Conservation (phyloP, 2,329 filamentous ascomycete genomes). For the Ceratocystis albifundus region DNA sequence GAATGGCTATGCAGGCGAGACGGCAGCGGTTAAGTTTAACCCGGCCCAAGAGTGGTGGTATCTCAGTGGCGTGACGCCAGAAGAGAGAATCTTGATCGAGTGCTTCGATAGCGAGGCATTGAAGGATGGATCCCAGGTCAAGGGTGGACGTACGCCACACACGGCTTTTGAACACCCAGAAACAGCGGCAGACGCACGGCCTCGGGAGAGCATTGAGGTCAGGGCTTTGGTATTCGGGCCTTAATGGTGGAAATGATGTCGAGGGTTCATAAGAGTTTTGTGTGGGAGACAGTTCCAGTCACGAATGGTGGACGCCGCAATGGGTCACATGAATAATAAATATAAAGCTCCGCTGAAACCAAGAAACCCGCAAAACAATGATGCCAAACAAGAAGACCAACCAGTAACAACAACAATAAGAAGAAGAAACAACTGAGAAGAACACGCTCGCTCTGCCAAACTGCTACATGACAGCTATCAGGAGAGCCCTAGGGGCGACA, state of each 20-base stretch:
- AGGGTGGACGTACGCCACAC: conserved; percentile 53
- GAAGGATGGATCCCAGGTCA: conserved; percentile 42
- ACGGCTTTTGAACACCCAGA: conserved; percentile 68
- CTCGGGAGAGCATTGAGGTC: conserved; percentile 81
- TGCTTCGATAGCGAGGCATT: conserved; percentile 53
- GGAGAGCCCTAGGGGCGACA: neutral
- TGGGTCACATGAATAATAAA: neutral
- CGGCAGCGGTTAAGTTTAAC: conserved; percentile 54
- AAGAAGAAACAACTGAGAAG: neutral
- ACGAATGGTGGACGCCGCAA: neutral
- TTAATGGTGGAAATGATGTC: neutral
- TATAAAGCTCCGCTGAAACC: neutral
- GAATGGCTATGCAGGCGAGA: conserved; percentile 58
- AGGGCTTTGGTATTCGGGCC: conserved; percentile 68
- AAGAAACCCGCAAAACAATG: too few relatives aligned
- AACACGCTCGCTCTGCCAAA: neutral
- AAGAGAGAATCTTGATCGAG: conserved; percentile 64
- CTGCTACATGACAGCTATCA: neutral
- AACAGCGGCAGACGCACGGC: conserved; percentile 56
- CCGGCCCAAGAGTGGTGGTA: conserved; percentile 63
- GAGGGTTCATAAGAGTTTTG: neutral
- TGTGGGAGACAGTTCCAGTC: neutral
- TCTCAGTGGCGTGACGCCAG: conserved; percentile 62
- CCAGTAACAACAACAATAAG: too few relatives aligned
- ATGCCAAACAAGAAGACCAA: too few relatives aligned